Conservation (phyloP, 2,329 filamentous ascomycete species). For the Aureobasidium musti region DNA sequence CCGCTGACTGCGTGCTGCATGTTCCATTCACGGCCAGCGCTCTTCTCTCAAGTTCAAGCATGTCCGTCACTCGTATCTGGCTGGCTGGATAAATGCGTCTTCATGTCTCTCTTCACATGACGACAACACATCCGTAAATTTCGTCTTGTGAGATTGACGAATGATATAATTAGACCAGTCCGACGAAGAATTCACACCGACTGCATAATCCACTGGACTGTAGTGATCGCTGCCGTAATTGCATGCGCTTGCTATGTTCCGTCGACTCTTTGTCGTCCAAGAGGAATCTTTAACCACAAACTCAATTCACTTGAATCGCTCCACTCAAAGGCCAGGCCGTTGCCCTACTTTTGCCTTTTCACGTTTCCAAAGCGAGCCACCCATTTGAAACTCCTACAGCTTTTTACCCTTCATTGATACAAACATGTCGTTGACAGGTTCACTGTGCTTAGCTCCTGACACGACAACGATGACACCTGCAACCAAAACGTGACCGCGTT, state of each 20-base stretch:
- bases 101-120: neutral
- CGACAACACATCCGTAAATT: neutral
- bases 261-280: neutral
- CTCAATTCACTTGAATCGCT: slow-evolving; percentile 4
- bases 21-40: neutral
- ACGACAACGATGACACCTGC: neutral
- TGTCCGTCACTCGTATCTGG: neutral
- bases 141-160: neutral
- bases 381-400: neutral
- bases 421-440: too few species aligned
- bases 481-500: neutral
- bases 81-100: neutral
- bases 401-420: neutral
- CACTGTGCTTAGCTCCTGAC: neutral
- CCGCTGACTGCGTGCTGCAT: neutral
- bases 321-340: neutral
- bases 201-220: neutral
- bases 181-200: neutral
- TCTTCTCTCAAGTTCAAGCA: neutral
- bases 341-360: neutral
- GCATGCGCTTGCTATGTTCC: neutral
- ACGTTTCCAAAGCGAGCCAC: neutral
- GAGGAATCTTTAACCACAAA: neutral
- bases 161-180: neutral
- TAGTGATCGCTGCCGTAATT: slow-evolving; percentile 4